These are phyloP conservation scores for Annona squamosa DNA, from an alignment of 164 flowering plant species.

Conservation along the genomic window DNA sequence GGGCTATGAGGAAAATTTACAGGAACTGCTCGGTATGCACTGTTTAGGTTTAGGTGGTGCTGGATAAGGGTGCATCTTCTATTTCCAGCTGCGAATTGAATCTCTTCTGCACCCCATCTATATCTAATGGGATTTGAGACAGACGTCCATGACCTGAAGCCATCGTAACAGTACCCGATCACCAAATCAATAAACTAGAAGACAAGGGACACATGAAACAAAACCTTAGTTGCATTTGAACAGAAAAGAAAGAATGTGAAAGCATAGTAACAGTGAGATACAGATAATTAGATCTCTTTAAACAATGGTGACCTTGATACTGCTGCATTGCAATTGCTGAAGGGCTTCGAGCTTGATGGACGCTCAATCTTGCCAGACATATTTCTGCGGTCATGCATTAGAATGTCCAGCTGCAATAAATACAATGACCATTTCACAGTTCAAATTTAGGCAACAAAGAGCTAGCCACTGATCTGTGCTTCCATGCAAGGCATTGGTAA, in stretches of 20 bases:
- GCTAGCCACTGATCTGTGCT: background rate
- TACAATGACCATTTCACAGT: background rate
- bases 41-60: conserved; percentile 44
- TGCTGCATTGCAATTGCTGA: conserved; percentile 14
- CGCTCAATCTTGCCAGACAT: conserved; percentile 52
- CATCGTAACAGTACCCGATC: background rate
- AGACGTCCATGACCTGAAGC: conserved; percentile 11
- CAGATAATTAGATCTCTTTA: background rate
- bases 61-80: conserved; percentile 32
- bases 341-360: conserved; percentile 12
- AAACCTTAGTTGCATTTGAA: background rate
- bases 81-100: conserved; percentile 57
- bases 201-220: background rate
- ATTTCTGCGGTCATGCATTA: conserved; percentile 48
- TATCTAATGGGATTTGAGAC: conserved; percentile 21
- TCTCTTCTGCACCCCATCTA: conserved; percentile 62
- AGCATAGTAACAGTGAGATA: background rate
- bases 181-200: conserved; percentile 7
- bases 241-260: background rate
- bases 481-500: background rate
- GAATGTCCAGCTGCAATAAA: conserved; percentile 54
- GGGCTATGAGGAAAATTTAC: conserved; percentile 22
- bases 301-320: conserved; percentile 21
- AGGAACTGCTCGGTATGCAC: conserved; percentile 68
- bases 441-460: conserved; percentile 3